These are phyloP conservation scores for Alternaria ventricosa DNA, from an alignment of 2,329 filamentous ascomycete species.

Conservation along the genomic window DNA sequence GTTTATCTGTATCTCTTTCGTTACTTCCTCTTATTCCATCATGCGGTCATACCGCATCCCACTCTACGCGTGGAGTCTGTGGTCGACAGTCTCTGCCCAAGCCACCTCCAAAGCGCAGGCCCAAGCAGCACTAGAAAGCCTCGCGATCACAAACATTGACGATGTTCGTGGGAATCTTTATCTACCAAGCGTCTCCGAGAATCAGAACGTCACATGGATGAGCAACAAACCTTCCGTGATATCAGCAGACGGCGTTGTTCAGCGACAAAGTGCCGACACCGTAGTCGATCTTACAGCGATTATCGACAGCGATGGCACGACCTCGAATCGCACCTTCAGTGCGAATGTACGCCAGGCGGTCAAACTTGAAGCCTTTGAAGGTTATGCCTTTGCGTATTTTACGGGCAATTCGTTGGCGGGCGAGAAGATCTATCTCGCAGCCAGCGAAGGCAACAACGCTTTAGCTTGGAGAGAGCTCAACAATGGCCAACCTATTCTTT, in stretches of 20 bases:
- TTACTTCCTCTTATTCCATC: background rate
- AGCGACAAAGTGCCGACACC: conserved; percentile 35
- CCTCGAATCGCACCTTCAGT: conserved; percentile 39
- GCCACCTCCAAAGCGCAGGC: background rate
- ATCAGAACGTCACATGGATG: conserved; percentile 45
- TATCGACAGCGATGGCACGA: conserved; percentile 29
- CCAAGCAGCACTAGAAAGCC: conserved; percentile 18
- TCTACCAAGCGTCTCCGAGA: conserved; percentile 42
- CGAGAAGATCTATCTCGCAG: conserved; percentile 62
- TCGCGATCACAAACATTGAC: conserved; percentile 41
- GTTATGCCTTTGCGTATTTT: conserved; percentile 62
- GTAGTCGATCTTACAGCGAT: conserved; percentile 48
- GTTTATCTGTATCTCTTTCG: background rate
- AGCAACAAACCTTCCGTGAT: conserved; percentile 47
- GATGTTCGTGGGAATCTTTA: conserved; percentile 51
- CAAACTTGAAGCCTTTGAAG: conserved; percentile 47
- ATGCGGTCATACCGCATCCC: conserved; percentile 14
- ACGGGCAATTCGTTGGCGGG: conserved; percentile 54
- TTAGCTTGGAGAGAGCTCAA: conserved; percentile 61
- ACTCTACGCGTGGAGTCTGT: conserved; percentile 7
- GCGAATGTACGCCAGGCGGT: conserved; percentile 47
- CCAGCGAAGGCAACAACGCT: conserved; percentile 61
- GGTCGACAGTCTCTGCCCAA: conserved; percentile 9
- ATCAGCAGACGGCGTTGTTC: conserved; percentile 47
- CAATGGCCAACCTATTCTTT: conserved; percentile 54